Evolutionary conservation across 2,329 filamentous ascomycete genomes (phyloP).

Genomic region (Xylogone sp.): DNA sequence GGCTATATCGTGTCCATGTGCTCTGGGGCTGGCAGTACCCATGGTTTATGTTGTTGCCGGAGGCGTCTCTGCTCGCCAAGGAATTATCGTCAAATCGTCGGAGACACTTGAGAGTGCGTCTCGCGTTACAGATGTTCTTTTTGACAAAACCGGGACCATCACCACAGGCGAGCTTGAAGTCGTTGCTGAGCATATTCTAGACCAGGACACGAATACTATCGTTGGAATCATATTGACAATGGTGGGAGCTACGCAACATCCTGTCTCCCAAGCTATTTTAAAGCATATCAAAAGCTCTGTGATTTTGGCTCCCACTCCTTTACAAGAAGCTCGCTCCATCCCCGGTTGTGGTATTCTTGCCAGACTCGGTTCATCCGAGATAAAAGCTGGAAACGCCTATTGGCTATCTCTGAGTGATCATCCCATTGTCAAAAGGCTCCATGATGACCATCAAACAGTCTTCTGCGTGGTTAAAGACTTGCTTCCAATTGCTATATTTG

Average conservation of each 20-base stretch:
- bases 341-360: slow-evolving; percentile 43
- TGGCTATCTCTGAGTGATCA: slow-evolving; percentile 38
- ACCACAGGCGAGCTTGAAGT: slow-evolving; percentile 54
- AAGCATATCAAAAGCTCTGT: background rate
- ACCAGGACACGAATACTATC: background rate
- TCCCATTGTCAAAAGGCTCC: background rate
- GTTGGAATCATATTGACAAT: background rate
- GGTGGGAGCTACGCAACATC: background rate
- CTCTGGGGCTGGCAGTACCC: slow-evolving; percentile 65
- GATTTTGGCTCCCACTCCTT: background rate
- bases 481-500: slow-evolving; percentile 34
- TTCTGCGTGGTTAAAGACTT: slow-evolving; percentile 42
- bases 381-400: slow-evolving; percentile 44
- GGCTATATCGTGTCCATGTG: slow-evolving; percentile 75
- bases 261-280: background rate
- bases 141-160: slow-evolving; percentile 79
- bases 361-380: slow-evolving; percentile 10
- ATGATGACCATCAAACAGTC: slow-evolving; percentile 31
- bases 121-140: slow-evolving; percentile 63
- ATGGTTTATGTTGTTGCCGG: slow-evolving; percentile 74
- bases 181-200: slow-evolving; percentile 26
- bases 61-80: slow-evolving; percentile 59
- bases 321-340: slow-evolving; percentile 14
- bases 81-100: slow-evolving; percentile 67
- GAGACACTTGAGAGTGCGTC: slow-evolving; percentile 59